Percentiles rank a stretch among this genome's conserved stretches.
Evolutionary conservation across 2,329 filamentous ascomycete genomes (phyloP).

Genomic region (Proliferodiscus dingleyae): DNA sequence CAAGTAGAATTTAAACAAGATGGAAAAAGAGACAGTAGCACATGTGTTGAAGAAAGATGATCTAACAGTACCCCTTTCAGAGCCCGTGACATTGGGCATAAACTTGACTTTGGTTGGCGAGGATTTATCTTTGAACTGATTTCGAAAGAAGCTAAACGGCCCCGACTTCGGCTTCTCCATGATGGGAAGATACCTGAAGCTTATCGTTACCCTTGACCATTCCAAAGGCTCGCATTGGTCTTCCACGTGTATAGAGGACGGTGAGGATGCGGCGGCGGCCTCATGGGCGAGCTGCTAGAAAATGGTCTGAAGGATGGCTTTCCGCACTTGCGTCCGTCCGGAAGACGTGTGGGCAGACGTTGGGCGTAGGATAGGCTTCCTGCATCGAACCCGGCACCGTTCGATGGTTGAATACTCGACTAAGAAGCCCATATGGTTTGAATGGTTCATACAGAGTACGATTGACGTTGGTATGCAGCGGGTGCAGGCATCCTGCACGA

Average conservation of each 20-base stretch:
- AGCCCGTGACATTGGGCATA: slow-evolving; percentile 9
- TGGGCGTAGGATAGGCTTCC: background rate
- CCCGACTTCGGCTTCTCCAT: background rate
- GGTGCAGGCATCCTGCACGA: too few species aligned
- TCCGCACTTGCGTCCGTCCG: background rate
- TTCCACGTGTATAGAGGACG: background rate
- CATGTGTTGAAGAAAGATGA: too few species aligned
- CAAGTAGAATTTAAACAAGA: background rate
- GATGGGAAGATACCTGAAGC: background rate
- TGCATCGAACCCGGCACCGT: background rate
- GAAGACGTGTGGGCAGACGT: background rate
- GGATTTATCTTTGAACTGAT: slow-evolving; percentile 8
- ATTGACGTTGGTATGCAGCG: too few species aligned
- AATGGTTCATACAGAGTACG: too few species aligned
- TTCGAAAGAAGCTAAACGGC: slow-evolving; percentile 11
- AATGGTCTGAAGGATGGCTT: background rate
- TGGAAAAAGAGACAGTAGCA: slow-evolving; percentile 1
- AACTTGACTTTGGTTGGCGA: slow-evolving; percentile 12
- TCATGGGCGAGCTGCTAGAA: background rate
- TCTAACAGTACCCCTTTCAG: slow-evolving; percentile 13
- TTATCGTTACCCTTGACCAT: background rate
- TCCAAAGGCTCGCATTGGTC: background rate
- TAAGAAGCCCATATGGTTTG: too few species aligned
- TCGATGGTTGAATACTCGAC: too few species aligned
- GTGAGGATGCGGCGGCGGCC: background rate